phyloP scores from a whole-genome alignment of 1,139 yeast species.

The Lodderomyces elongisporus region DNA sequence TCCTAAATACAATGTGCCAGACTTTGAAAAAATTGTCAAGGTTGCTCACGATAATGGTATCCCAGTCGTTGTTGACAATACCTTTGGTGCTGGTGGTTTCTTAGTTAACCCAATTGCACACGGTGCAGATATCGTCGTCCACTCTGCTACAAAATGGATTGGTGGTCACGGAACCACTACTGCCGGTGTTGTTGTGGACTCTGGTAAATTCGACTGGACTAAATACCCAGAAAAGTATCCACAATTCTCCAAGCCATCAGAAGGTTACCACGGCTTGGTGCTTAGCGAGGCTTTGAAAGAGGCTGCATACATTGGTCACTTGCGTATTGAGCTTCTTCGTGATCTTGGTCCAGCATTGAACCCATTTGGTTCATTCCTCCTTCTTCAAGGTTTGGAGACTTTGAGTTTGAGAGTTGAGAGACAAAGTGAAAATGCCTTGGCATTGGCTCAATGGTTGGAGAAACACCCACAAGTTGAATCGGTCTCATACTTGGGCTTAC shows the following conservation, averaged over 20 bases:
- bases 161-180: slow-evolving; percentile 97
- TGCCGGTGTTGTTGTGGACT: slow-evolving; percentile 86
- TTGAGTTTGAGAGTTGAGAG: slow-evolving; percentile 90
- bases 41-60: slow-evolving; percentile 86
- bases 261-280: slow-evolving; percentile 87
- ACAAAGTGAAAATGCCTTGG: slow-evolving; percentile 79
- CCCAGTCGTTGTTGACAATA: slow-evolving; percentile 93
- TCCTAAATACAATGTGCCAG: slow-evolving; percentile 91
- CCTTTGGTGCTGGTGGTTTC: slow-evolving; percentile 96
- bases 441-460: slow-evolving; percentile 75
- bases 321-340: slow-evolving; percentile 81
- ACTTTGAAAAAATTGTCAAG: slow-evolving; percentile 69
- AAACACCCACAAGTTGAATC: slow-evolving; percentile 67
- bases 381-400: slow-evolving; percentile 90
- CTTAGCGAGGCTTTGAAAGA: slow-evolving; percentile 79
- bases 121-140: slow-evolving; percentile 83
- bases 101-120: slow-evolving; percentile 77
- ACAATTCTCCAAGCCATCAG: slow-evolving; percentile 84
- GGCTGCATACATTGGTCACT: slow-evolving; percentile 73
- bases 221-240: slow-evolving; percentile 84
- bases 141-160: slow-evolving; percentile 97
- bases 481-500: slow-evolving; percentile 91
- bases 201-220: slow-evolving; percentile 90
- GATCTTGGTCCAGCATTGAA: slow-evolving; percentile 87
- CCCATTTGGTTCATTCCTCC: slow-evolving; percentile 84